Percentiles rank a stretch among this genome's conserved stretches.
phyloP scores from a whole-genome alignment of 129 eudicot genomes.

The Lonicera japonica region DNA sequence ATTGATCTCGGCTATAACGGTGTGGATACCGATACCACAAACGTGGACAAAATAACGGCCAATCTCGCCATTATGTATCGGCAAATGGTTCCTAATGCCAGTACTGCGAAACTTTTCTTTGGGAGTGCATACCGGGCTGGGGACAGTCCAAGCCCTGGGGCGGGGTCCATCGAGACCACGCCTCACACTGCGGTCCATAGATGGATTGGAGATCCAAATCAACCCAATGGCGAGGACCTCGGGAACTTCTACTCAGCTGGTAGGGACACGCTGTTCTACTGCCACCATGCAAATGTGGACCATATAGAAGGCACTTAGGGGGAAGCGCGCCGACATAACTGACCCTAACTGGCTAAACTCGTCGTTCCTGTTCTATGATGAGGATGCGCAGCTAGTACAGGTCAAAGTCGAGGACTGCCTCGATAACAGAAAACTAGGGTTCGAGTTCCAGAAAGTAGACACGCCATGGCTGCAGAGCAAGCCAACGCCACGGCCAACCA shows the following conservation, averaged over 20 bases:
- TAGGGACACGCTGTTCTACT: constrained; percentile 14
- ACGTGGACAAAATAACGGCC: not conserved
- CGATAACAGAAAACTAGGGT: constrained; percentile 7
- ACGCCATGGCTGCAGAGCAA: not conserved
- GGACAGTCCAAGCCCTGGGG: not conserved
- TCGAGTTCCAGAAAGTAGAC: constrained; percentile 9
- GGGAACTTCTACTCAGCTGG: constrained; percentile 13
- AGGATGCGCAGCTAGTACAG: constrained; percentile 14
- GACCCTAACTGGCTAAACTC: constrained; percentile 15
- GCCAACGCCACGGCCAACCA: not conserved
- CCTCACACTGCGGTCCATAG: constrained; percentile 5
- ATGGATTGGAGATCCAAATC: constrained; percentile 5
- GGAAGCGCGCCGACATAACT: not conserved
- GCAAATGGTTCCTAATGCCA: not conserved
- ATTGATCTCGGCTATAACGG: not conserved
- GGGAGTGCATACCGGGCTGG: not conserved
- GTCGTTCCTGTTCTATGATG: constrained; percentile 18
- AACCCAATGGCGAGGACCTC: constrained; percentile 5
- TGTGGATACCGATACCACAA: not conserved
- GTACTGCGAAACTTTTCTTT: not conserved
- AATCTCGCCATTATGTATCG: not conserved
- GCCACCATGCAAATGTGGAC: constrained; percentile 18
- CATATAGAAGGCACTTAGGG: not conserved
- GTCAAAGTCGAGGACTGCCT: constrained; percentile 14
- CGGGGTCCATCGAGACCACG: constrained; percentile 6